Base-by-base conservation (phyloP, 306 rosid genomes). In the Mimosa pudica region DNA sequence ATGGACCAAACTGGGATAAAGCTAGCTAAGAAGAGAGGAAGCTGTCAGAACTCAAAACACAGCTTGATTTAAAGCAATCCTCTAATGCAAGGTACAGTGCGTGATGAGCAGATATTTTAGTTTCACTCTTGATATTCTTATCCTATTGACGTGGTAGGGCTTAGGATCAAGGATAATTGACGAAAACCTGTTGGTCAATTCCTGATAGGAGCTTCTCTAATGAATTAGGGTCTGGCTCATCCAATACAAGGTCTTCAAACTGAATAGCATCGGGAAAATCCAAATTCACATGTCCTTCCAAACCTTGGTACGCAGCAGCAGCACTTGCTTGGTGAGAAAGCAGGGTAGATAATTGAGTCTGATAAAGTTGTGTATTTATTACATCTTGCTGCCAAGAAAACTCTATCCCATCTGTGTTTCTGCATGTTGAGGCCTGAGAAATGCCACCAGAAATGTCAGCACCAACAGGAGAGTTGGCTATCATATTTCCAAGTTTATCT, bases 401-500 rank as follows among this genome's bases (percentile, higher is more conserved):
- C 61, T 86, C 88, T 72, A 70, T 58, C 44, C 82, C 89, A 1
- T 47, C 57, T 81, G 84, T 85, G 74, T 72, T 68, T 67, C 82
- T 46, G 80, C 64, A 51, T 44, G 79, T 69, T 32, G 80, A 66
- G 79, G 67, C 81, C 63, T 79, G 81, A 78, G 85, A 76, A 79
- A 75, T 80, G 52, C 82, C 86, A 47, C 82, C 86, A 82, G 79
- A 69, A 84, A 77, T 61, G 11, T 81, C 78, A 82, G 42, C 35
- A 3, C 60, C 71, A 55, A 60, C 47, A 12, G 58, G 44, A 18
- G 83, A 24, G 62, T 70, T 79, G 32, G 82, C 85, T 81, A 90
- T 85, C 82, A 86, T 85, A 75, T 55, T 86, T 49, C 89, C 92
- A 51, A 95, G 86, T 77, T 85, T 80, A 73, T 89, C 94, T 62